phyloP scores from a whole-genome alignment of 768 basidiomycete species.

The Tulasnella calospora region DNA sequence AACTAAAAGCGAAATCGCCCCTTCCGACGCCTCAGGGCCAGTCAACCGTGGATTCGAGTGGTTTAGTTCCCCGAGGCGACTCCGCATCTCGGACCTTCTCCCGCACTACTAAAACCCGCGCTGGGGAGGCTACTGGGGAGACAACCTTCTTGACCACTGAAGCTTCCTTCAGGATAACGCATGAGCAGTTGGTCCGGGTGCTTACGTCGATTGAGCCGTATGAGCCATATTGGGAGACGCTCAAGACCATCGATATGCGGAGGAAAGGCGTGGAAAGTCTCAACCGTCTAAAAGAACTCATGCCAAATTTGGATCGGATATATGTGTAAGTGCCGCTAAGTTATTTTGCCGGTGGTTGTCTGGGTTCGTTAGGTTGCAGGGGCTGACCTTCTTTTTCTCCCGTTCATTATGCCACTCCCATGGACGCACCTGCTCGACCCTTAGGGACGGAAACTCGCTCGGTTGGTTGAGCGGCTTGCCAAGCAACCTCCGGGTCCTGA shows the following conservation, averaged over 20 bases:
- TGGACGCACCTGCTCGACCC: background rate
- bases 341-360: background rate
- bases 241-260: conserved; percentile 69
- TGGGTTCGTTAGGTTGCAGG: conserved; percentile 1
- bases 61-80: conserved; percentile 10
- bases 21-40: conserved; percentile 35
- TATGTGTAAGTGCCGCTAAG: conserved; percentile 56
- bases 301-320: conserved; percentile 71
- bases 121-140: conserved; percentile 40
- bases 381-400: conserved; percentile 1
- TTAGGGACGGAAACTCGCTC: conserved; percentile 67
- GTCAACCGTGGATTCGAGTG: conserved; percentile 16
- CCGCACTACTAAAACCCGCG: conserved; percentile 30
- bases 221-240: conserved; percentile 88
- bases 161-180: conserved; percentile 93
- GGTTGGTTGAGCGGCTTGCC: conserved; percentile 80
- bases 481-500: conserved; percentile 64
- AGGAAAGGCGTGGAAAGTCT: conserved; percentile 72
- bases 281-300: conserved; percentile 80
- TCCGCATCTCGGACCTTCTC: conserved; percentile 42
- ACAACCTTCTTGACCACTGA: conserved; percentile 78
- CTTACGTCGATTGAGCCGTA: conserved; percentile 94
- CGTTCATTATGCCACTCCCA: background rate
- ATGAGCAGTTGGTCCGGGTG: conserved; percentile 82
- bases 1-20: conserved; percentile 4